phyloP scores from a whole-genome alignment of 495 filamentous ascomycete genomes.

The Neurospora cerealis region DNA sequence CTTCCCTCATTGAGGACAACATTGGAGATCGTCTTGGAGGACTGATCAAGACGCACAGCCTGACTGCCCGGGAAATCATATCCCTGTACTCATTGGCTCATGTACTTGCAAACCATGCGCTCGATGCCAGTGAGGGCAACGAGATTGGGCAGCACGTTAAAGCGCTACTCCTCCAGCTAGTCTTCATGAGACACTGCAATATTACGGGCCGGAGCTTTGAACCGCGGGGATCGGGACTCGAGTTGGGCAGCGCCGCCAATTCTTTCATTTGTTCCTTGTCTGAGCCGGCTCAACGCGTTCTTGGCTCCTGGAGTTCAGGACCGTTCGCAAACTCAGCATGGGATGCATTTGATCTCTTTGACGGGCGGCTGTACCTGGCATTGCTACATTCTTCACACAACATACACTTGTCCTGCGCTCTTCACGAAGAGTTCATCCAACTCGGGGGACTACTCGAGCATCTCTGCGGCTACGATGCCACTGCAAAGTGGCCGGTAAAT shows the following conservation, averaged over 20 bases:
- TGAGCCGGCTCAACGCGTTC: neutral
- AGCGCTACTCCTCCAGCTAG: constrained; percentile 22
- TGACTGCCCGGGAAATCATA: constrained; percentile 10
- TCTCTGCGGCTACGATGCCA: constrained; percentile 15
- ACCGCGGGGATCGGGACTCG: constrained; percentile 1
- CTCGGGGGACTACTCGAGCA: constrained; percentile 14
- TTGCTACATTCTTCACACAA: constrained; percentile 2
- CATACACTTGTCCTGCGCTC: constrained; percentile 6
- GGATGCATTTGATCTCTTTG: constrained; percentile 53
- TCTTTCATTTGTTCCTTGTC: neutral
- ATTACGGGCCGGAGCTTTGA: constrained; percentile 17
- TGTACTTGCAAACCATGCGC: constrained; percentile 1
- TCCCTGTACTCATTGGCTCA: constrained; percentile 8
- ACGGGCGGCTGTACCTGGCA: constrained; percentile 46
- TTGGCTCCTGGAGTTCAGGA: constrained; percentile 7
- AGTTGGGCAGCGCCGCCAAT: constrained; percentile 3
- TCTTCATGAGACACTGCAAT: constrained; percentile 15
- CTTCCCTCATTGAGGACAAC: neutral
- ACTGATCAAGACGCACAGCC: neutral
- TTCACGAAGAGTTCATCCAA: constrained; percentile 3
- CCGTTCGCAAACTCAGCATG: constrained; percentile 13
- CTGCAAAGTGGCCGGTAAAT: neutral
- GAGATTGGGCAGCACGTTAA: constrained; percentile 2
- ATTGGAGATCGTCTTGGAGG: neutral
- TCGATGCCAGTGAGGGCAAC: neutral